A percentile compares a stretch with the other conserved stretches of the same genome.
These are phyloP conservation scores for Skeletonema potamos DNA, from an alignment of 108 stramenopile species.

Conservation along the genomic window DNA sequence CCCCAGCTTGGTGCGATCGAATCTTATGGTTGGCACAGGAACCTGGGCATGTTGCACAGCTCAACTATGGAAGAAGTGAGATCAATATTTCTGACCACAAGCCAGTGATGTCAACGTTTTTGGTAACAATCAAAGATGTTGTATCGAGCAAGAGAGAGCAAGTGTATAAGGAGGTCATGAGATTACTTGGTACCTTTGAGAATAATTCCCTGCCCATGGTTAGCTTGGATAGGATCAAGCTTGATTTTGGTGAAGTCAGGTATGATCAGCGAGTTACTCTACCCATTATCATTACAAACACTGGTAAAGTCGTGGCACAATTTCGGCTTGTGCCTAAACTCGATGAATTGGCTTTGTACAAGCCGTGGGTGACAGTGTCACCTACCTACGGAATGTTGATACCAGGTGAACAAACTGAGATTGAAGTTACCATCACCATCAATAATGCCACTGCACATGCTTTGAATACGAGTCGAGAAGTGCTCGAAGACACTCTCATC, in stretches of 20 bases:
- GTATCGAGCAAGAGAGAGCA: constrained; percentile 60
- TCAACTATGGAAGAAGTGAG: constrained; percentile 86
- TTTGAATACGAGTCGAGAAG: constrained; percentile 81
- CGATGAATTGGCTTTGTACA: constrained; percentile 86
- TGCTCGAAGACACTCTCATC: constrained; percentile 89
- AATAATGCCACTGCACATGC: constrained; percentile 79
- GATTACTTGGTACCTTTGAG: constrained; percentile 77
- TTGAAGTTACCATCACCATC: constrained; percentile 80
- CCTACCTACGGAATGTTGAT: constrained; percentile 93
- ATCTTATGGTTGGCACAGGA: constrained; percentile 94
- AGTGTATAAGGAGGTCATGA: constrained; percentile 84
- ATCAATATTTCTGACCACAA: constrained; percentile 96
- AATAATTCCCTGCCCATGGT: constrained; percentile 88
- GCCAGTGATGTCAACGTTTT: constrained; percentile 91
- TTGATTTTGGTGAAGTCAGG: constrained; percentile 81
- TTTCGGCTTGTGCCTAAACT: constrained; percentile 93
- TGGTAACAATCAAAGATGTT: constrained; percentile 82
- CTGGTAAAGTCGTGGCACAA: constrained; percentile 84
- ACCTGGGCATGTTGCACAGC: constrained; percentile 71
- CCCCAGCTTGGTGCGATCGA: constrained; percentile 99
- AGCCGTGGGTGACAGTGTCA: constrained; percentile 88
- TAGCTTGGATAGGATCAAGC: constrained; percentile 64
- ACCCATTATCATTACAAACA: constrained; percentile 82
- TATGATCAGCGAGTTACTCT: constrained; percentile 70
- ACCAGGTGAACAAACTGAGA: constrained; percentile 78